These are phyloP conservation scores for Bullera alba DNA, from an alignment of 768 basidiomycete genomes.

Conservation along the genomic window DNA sequence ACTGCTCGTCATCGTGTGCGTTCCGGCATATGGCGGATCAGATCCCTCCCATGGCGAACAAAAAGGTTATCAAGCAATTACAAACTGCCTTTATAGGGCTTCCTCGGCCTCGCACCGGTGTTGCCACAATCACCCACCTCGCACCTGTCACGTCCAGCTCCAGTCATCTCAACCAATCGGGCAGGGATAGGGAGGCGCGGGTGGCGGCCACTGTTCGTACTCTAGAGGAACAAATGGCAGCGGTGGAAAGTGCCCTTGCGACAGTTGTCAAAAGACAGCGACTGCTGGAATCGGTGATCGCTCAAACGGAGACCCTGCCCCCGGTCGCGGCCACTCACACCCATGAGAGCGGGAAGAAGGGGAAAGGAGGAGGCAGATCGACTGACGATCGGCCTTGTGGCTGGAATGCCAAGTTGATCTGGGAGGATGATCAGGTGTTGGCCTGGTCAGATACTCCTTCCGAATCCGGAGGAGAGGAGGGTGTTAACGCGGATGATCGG, in stretches of 20 bases:
- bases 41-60: slow-evolving; percentile 19
- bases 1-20: slow-evolving; percentile 29
- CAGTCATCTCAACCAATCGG: neutral
- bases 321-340: slow-evolving; percentile 1
- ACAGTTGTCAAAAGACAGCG: slow-evolving; percentile 13
- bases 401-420: slow-evolving; percentile 20
- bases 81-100: slow-evolving; percentile 14
- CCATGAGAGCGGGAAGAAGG: slow-evolving; percentile 6
- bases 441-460: slow-evolving; percentile 4
- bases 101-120: slow-evolving; percentile 17
- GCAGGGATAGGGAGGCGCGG: no score
- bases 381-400: slow-evolving; percentile 27
- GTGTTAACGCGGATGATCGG: no score
- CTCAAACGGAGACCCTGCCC: slow-evolving; percentile 7
- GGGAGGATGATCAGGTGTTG: slow-evolving; percentile 20
- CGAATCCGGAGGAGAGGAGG: neutral
- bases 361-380: neutral
- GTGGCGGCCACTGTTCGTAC: no score
- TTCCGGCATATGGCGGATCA: slow-evolving; percentile 18
- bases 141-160: neutral
- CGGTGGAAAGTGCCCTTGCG: slow-evolving; percentile 5
- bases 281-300: slow-evolving; percentile 13
- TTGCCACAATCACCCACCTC: slow-evolving; percentile 10
- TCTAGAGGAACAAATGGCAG: slow-evolving; percentile 10
- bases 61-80: slow-evolving; percentile 23